Evolutionary conservation across 805 yeast genomes (phyloP), one percentile per base, ranked within the genome.

Genomic region (Metschnikowia drakensbergensis): DNA sequence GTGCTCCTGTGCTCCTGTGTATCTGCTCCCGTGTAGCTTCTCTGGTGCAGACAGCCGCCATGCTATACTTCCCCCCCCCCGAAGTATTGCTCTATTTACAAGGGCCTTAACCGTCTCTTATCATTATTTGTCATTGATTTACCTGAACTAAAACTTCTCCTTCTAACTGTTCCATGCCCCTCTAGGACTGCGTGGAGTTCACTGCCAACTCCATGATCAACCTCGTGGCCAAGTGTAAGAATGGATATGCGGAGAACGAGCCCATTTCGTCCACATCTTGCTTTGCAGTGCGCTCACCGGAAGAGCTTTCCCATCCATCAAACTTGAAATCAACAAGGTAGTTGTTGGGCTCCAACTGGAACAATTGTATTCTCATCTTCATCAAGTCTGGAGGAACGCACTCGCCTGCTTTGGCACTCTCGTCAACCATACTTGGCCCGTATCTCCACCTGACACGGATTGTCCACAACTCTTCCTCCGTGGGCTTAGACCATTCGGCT

Each of bases 131-230:
- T 40, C 43, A 40, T 40, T 31, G 36, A 31, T 40, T 32, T n/a
- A 22, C 42, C 36, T 23, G 7, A 38, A 28, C 29, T n/a, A 31
- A n/a, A 31, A 9, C 32, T 27, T 27, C 23, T 25, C 7, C 9
- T 8, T 30, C 36, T 7, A 31, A 17, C 36, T 35, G 27, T 13
- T 39, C 32, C 41, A 8, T 17, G 32, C 22, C 33, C n/a, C 28
- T 5, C 39, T 46, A 55, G 10, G 57, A 50, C 46, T 53, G 57
- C 42, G 59, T 54, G 8, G 59, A 55, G 63, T 92, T 94, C 13
- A 94, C 98, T 0, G 99, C 99, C 55, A 92, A 75, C 67, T 92
- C 98, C 96, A 92, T 90, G 53, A 92, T 92, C 54, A 92, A 76
- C 61, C 90, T 74, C 2, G 98, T 92, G 37, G 97, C 92, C 60